phyloP scores from a whole-genome alignment of 2,329 filamentous ascomycete genomes.

The Emmonsiellopsis sp. region DNA sequence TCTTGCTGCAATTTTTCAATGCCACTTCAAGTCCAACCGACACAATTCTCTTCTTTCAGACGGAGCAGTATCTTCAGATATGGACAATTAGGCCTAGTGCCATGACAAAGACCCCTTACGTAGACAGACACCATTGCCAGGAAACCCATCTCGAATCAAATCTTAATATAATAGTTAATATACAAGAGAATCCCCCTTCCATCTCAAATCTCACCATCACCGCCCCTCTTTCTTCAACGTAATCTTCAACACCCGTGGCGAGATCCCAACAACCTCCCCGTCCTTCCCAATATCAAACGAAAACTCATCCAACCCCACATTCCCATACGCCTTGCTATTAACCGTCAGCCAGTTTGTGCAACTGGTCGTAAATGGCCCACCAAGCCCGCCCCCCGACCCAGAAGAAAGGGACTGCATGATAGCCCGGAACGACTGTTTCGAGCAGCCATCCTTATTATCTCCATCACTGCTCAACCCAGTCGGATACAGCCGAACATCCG shows the following conservation, averaged over 20 bases:
- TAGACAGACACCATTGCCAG: too few species aligned
- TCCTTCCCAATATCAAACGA: conserved; percentile 14
- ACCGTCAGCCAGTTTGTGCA: conserved; percentile 19
- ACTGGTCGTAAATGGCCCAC: conserved; percentile 10
- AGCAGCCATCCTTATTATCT: neutral
- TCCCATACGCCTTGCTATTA: conserved; percentile 14
- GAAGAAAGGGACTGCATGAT: conserved; percentile 2
- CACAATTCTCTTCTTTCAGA: conserved; percentile 1
- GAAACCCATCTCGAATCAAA: too few species aligned
- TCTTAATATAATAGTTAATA: too few species aligned
- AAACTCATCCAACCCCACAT: conserved; percentile 17
- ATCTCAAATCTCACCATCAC: too few species aligned
- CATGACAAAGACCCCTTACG: too few species aligned
- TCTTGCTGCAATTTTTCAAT: conserved; percentile 1
- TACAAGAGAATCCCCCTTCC: too few species aligned
- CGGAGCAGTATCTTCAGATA: too few species aligned
- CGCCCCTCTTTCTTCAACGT: too few species aligned
- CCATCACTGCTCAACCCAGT: neutral
- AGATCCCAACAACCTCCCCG: conserved; percentile 2
- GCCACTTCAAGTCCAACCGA: neutral
- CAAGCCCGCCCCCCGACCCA: neutral
- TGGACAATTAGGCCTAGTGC: too few species aligned
- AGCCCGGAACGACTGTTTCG: conserved; percentile 7
- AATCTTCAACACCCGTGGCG: too few species aligned
- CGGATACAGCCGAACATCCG: neutral